phyloP scores from a whole-genome alignment of 495 filamentous ascomycete species.

The Penicillium manginii region DNA sequence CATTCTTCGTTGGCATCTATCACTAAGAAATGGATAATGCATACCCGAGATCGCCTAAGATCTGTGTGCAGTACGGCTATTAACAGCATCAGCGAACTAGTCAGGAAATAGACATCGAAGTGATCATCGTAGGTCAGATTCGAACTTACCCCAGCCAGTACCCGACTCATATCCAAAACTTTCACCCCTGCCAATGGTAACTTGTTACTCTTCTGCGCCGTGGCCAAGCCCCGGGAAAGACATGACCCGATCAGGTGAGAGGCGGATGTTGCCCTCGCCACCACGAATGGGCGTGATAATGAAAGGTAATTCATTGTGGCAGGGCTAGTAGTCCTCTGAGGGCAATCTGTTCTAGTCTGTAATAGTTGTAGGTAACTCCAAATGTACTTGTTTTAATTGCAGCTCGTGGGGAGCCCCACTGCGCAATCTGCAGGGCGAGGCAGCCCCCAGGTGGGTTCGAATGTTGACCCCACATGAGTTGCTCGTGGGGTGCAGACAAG shows the following conservation, averaged over 20 bases:
- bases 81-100: background rate
- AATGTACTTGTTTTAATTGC: background rate
- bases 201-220: slow-evolving; percentile 13
- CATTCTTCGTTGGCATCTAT: background rate
- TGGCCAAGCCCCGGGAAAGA: slow-evolving; percentile 14
- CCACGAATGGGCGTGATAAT: background rate
- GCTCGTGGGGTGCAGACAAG: background rate
- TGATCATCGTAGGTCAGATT: background rate
- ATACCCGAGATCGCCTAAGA: slow-evolving; percentile 94
- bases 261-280: background rate
- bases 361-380: background rate
- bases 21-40: slow-evolving; percentile 10
- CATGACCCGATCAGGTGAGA: background rate
- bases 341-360: too few species aligned
- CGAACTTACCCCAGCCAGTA: slow-evolving; percentile 23
- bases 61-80: slow-evolving; percentile 97
- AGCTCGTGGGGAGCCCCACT: slow-evolving; percentile 11
- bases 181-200: slow-evolving; percentile 24
- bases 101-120: too few species aligned
- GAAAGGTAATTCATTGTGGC: slow-evolving; percentile 1
- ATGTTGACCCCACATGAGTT: slow-evolving; percentile 11
- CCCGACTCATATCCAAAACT: slow-evolving; percentile 27
- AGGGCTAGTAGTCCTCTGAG: too few species aligned
- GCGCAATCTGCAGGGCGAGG: background rate
- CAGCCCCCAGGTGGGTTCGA: slow-evolving; percentile 13